phyloP scores from a whole-genome alignment of 176 grass and related monocot species.

The Carex littledalei region DNA sequence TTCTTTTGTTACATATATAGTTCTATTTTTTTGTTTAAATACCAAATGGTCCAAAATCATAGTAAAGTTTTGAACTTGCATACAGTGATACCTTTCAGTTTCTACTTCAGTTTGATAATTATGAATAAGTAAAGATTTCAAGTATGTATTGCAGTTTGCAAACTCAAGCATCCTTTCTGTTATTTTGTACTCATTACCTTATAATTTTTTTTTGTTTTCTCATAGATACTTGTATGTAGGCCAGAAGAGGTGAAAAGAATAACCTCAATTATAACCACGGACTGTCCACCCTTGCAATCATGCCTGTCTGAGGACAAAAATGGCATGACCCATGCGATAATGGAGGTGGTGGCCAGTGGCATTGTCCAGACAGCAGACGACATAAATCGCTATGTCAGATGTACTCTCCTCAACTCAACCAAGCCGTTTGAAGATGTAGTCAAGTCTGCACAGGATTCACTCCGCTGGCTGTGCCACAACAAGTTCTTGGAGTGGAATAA shows the following conservation, averaged over 20 bases:
- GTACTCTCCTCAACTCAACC: slow-evolving; percentile 95
- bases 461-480: slow-evolving; percentile 90
- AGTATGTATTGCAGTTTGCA: background rate
- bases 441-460: slow-evolving; percentile 96
- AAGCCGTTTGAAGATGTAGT: slow-evolving; percentile 87
- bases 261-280: slow-evolving; percentile 58
- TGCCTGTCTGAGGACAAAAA: slow-evolving; percentile 97
- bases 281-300: slow-evolving; percentile 72
- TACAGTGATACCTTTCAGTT: background rate
- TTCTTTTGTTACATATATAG: background rate
- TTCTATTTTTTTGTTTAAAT: background rate
- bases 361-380: slow-evolving; percentile 94
- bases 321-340: slow-evolving; percentile 97
- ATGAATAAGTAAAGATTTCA: background rate
- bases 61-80: background rate
- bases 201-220: slow-evolving; percentile 13
- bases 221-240: slow-evolving; percentile 90
- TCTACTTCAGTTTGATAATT: background rate
- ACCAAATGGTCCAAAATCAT: background rate
- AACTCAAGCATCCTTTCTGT: background rate
- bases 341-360: slow-evolving; percentile 96
- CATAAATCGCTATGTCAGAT: slow-evolving; percentile 88
- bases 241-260: slow-evolving; percentile 82
- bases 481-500: slow-evolving; percentile 84
- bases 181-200: background rate